Percentiles rank a stretch among this genome's conserved stretches.
Evolutionary conservation across 805 yeast species (phyloP).

Genomic region (Wickerhamiella australiensis): DNA sequence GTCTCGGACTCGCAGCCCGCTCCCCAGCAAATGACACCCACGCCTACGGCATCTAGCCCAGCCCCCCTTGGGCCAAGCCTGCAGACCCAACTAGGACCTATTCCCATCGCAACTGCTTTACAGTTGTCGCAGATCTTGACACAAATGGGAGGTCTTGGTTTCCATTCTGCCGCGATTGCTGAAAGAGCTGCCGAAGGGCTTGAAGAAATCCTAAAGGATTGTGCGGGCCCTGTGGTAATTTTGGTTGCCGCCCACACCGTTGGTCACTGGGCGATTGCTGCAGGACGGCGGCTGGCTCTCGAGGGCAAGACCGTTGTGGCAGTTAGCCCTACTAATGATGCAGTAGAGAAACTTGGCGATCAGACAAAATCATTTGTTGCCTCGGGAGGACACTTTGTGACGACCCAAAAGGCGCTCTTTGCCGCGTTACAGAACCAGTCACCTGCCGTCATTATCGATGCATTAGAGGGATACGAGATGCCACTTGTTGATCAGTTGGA

Average conservation of each 20-base stretch:
- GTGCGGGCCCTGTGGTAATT: conserved; percentile 50
- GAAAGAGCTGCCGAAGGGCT: conserved; percentile 65
- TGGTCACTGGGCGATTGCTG: conserved; percentile 62
- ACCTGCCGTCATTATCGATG: conserved; percentile 69
- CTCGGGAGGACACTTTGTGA: conserved; percentile 56
- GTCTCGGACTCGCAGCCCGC: no score
- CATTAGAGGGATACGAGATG: conserved; percentile 71
- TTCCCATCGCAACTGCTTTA: conserved; percentile 41
- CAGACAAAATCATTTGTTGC: conserved; percentile 47
- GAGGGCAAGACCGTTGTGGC: conserved; percentile 61
- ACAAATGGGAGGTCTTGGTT: conserved; percentile 41
- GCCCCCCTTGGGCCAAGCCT: background rate
- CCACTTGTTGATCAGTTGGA: conserved; percentile 46
- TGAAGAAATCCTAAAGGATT: conserved; percentile 43
- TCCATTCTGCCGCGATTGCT: conserved; percentile 35
- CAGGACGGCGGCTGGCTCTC: conserved; percentile 67
- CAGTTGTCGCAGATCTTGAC: conserved; percentile 70
- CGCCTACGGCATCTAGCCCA: background rate
- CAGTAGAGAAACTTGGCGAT: conserved; percentile 31
- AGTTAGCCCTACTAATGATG: conserved; percentile 22
- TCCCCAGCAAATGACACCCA: no score
- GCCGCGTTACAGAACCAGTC: conserved; percentile 38
- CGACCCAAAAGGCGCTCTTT: conserved; percentile 11
- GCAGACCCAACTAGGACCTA: background rate
- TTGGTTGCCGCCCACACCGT: conserved; percentile 56